Conservation (phyloP, 768 basidiomycete species). For the Polyporus arcularius region DNA sequence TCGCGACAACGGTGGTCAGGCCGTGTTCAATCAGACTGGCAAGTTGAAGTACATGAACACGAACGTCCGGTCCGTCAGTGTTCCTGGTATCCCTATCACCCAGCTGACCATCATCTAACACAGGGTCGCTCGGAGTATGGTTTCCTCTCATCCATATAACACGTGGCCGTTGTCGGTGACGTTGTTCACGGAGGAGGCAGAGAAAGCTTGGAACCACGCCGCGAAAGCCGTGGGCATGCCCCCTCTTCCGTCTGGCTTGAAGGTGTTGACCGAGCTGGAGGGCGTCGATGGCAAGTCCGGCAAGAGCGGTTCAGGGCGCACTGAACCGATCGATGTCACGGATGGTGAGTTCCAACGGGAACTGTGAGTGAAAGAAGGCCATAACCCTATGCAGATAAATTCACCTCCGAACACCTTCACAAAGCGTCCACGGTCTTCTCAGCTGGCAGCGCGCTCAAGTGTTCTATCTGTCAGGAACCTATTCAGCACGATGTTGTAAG, state of each 20-base stretch:
- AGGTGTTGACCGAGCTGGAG: slow-evolving; percentile 55
- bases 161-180: slow-evolving; percentile 76
- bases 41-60: slow-evolving; percentile 36
- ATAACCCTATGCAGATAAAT: slow-evolving; percentile 38
- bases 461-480: slow-evolving; percentile 48
- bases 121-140: slow-evolving; percentile 65
- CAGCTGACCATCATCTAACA: not conserved
- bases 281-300: slow-evolving; percentile 71
- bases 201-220: slow-evolving; percentile 51
- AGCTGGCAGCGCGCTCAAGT: slow-evolving; percentile 35
- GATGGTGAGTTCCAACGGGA: slow-evolving; percentile 45
- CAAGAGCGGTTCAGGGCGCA: slow-evolving; percentile 51
- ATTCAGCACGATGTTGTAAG: slow-evolving; percentile 48
- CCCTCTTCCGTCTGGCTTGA: slow-evolving; percentile 56
- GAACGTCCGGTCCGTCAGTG: slow-evolving; percentile 48
- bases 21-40: slow-evolving; percentile 38
- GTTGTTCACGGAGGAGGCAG: slow-evolving; percentile 67
- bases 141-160: slow-evolving; percentile 65
- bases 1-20: slow-evolving; percentile 42
- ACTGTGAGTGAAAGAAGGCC: slow-evolving; percentile 9
- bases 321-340: slow-evolving; percentile 54
- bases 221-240: slow-evolving; percentile 23
- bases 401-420: slow-evolving; percentile 48
- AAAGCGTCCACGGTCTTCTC: slow-evolving; percentile 49
- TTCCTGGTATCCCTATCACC: not conserved